These are phyloP conservation scores for Alisma plantagoaquatica DNA, from an alignment of 106 monocot species.

Conservation along the genomic window DNA sequence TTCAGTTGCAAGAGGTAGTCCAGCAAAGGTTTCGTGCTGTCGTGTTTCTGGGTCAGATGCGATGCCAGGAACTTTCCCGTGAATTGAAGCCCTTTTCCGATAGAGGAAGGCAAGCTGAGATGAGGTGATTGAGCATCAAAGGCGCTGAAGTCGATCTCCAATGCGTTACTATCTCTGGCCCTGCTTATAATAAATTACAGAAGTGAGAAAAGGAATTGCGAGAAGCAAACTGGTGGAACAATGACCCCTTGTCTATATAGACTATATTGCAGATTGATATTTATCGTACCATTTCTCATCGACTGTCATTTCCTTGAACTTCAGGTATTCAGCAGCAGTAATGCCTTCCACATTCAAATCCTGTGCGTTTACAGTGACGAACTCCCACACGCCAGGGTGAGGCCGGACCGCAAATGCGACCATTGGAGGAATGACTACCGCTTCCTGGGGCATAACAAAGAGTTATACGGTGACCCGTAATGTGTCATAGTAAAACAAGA, in stretches of 20 bases:
- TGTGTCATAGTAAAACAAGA: no score
- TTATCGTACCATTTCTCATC: slow-evolving; percentile 67
- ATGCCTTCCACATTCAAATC: slow-evolving; percentile 73
- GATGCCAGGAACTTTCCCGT: slow-evolving; percentile 49
- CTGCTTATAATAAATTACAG: slow-evolving; percentile 19
- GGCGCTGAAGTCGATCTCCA: slow-evolving; percentile 85
- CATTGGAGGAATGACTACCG: slow-evolving; percentile 65
- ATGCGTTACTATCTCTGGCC: slow-evolving; percentile 75
- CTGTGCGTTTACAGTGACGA: slow-evolving; percentile 60
- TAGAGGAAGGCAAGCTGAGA: slow-evolving; percentile 66
- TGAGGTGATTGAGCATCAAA: slow-evolving; percentile 55
- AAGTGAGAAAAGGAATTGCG: background rate
- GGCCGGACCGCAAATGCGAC: slow-evolving; percentile 75
- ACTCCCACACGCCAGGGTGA: slow-evolving; percentile 92
- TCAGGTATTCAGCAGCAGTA: slow-evolving; percentile 58
- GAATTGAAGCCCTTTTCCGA: slow-evolving; percentile 71
- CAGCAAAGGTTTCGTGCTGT: slow-evolving; percentile 53
- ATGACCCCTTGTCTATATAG: background rate
- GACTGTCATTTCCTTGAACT: slow-evolving; percentile 67
- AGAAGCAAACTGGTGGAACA: background rate
- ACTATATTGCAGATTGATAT: background rate
- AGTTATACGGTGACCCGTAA: no score
- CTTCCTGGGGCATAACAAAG: slow-evolving; percentile 40
- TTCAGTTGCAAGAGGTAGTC: slow-evolving; percentile 72
- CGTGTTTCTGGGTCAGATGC: slow-evolving; percentile 27